Evolutionary conservation across 371 early-diverging fungal species (phyloP).

Genomic region (Mortierella sp.): DNA sequence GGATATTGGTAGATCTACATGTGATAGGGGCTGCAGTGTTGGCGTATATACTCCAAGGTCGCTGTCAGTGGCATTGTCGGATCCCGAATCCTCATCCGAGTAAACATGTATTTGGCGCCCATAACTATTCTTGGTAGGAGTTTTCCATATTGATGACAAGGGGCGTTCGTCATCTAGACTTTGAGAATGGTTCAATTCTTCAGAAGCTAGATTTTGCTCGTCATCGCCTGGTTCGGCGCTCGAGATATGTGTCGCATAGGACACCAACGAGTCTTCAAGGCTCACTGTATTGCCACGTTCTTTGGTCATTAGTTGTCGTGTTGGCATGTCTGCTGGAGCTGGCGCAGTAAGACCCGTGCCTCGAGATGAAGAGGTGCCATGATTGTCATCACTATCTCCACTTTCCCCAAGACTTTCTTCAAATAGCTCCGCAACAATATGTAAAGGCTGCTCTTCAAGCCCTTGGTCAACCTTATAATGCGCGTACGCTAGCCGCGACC

Average conservation of each 20-base stretch:
- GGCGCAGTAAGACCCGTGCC: not conserved
- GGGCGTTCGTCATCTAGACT: not conserved
- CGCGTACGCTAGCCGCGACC: conserved; percentile 12
- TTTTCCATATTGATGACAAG: not conserved
- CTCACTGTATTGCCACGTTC: not conserved
- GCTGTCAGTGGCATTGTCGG: not conserved
- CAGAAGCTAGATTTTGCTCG: not conserved
- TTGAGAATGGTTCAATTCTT: not conserved
- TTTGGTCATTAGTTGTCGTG: not conserved
- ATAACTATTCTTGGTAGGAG: not conserved
- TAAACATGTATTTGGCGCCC: not conserved
- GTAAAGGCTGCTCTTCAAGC: conserved; percentile 47
- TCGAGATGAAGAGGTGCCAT: not conserved
- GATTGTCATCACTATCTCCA: not conserved
- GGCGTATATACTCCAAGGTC: not conserved
- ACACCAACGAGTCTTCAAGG: not conserved
- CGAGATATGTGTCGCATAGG: not conserved
- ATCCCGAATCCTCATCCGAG: not conserved
- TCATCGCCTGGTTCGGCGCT: not conserved
- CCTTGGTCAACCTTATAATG: conserved; percentile 35
- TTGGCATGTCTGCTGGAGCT: not conserved
- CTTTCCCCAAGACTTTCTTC: conserved; percentile 34
- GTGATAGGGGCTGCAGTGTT: not conserved
- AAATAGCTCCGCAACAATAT: conserved; percentile 42
- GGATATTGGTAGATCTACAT: not conserved